Evolutionary conservation across 179 eudicot species (phyloP), one percentile per base, ranked within the genome.

Genomic region (Nepenthes alata): DNA sequence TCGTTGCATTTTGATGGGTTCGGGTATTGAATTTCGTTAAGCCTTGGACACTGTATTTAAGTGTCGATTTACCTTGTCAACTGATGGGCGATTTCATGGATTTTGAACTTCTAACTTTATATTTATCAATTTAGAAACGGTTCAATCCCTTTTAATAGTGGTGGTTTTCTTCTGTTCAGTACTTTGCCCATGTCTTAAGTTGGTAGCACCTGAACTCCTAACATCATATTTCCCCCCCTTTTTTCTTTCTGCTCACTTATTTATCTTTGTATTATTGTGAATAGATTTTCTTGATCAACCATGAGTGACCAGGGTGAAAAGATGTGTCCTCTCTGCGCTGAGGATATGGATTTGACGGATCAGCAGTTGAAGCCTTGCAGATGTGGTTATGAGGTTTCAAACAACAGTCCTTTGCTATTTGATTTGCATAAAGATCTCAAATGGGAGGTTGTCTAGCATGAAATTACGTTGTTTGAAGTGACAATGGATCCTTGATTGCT

Each of bases 261-360:
- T 34, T 47, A 11, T 44, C 8, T 34, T 60, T 11, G 25, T 50
- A 36, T 52, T 15, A 52, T 12, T 57, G 3, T 51, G 41, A 52
- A 52, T 37, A 67, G 70, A 55, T 72, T 66, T 66, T 59, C 60
- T 64, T 59, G 67, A 66, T 58, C 83, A 70, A 85, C 68, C 87
- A 85, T 90, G 95, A 77, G 91, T 70, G 95, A 87, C 35, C 88
- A 85, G 71, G 90, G 79, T 73, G 95, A 87, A 73, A 93, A 85
- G 82, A 83, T 78, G 55, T 93, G 98, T 65, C 98, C 98, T 57
- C 83, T 93, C 39, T 93, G 98, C 25, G 91, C 90, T 0, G 95
- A 90, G 83, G 98, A 93, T 83, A 93, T 93, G 98, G 97, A 93
- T 72, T 83, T 95, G 90, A 93, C 97, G 58, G 98, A 93, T 71